Base-by-base conservation (phyloP, 148 eudicot species). In the Camellia lanceoleosa region DNA sequence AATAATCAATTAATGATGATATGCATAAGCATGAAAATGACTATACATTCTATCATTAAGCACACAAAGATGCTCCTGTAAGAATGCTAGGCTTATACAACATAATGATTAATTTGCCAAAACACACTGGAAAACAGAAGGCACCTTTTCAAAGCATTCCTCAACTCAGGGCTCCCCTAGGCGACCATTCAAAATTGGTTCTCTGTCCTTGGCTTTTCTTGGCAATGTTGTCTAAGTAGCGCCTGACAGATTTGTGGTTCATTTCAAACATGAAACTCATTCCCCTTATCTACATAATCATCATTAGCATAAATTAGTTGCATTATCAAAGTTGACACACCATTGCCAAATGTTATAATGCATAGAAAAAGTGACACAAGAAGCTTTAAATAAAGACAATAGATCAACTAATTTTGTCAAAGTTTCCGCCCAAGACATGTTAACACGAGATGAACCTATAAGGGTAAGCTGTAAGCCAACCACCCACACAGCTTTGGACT, bases 251-350 rank as follows among this genome's bases (percentile, higher is more conserved):
- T 60, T 81, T 86, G 61, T 88, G 84, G 81, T 87, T 89, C 80
- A 78, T 83, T 81, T 91, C 92, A 73, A 94, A 94, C 81, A 89
- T 84, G 74, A 92, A 91, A 64, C 86, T 85, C 90, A 92, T 89
- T 47, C 88, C 91, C 76, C 84, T 55, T 78, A 88, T 82, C 91
- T 88, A 74, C 81, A 76, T 67, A 84, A 73, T 74, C 75, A 83
- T 7, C 65, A 82, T 46, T 23, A 16, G 6, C 46, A 72, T 6
- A 61, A 68, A 41, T 82, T 78, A 82, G 76, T 81, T 6, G 44
- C 52, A 78, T 19, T 44, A 16, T 60, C 69, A 73, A 73, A 65
- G 18, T 67, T 54, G 16, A 80, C 23, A 49, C 43, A 23, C 44
- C 73, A 70, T 6, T 44, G 52, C 8, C 47, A 62, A 30, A 14